Base-by-base conservation (phyloP, 2,329 filamentous ascomycete genomes). In the Claviceps fusiformis region DNA sequence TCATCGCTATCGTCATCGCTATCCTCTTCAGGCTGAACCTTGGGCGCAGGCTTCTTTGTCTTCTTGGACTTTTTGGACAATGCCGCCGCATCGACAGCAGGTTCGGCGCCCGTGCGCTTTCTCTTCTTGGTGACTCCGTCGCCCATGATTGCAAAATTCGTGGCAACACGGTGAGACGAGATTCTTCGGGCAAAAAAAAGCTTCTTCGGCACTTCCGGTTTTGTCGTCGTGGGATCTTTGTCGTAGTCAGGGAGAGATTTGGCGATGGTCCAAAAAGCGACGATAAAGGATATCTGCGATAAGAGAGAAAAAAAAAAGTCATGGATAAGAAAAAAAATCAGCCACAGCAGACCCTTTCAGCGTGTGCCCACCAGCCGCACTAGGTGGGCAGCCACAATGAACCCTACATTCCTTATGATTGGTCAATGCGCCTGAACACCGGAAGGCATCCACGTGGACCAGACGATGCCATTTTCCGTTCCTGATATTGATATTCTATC, bases 81-180 rank as follows among this genome's bases (percentile, higher is more conserved):
- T 6, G 58, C 58, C 5, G 57, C 48, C 3, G 57, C 53, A 41
- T 64, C 58, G 33, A 62, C 55, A 47, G 65, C 55, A 17, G 63
- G 61, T 48, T 71, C 67, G 53, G 63, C 65, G 56, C 66, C 68
- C 60, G 65, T 70, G 55, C 69, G 67, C 60, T 71, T 73, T 57
- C 75, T 70, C 67, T 77, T 77, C 60, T 75, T 76, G 63, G 62
- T 70, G 50, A 66, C 61, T 49, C 64, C 60, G 57, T 65, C 62
- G 60, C 67, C 65, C 70, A 71, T 71, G 13, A 57, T 46, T 68
- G 58, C 46, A 6, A 41, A 8, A 41, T 41, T 41, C 15, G 39
- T 5, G 17, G 6, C 41, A 7, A 44, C 3, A 10, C 9, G 39
- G 2, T 24, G 15, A n/a, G 17, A 52, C 10, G 35, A 13, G 7